Base-by-base conservation (phyloP, 192 early-diverging fungal genomes). In the Coemansia asiatica region DNA sequence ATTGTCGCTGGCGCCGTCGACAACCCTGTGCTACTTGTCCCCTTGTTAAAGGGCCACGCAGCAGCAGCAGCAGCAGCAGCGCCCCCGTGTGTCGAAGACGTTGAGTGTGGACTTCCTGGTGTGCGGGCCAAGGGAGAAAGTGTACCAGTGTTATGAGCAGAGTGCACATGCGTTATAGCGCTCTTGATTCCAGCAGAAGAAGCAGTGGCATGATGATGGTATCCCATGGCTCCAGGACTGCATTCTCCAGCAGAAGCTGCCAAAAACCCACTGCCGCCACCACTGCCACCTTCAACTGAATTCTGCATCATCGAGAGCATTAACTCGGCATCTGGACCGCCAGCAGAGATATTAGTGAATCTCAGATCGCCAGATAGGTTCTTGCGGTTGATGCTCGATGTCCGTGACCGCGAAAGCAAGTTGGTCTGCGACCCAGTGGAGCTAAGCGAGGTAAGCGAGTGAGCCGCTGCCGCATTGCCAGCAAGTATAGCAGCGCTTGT, bases 31-130 rank as follows among this genome's bases (percentile, higher is more conserved):
- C 26, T 50, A 23, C 18, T 18, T 1, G 53, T 53, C 15, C 56
- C 58, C 66, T 80, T 80, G 72, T 80, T 80, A 53, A 71, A 80
- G 10, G 77, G 77, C 77, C 77, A 80, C 13, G 77, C 77, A 5
- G 66, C 68, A 18, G 31, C 35, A 21, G 50, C 19, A 51, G 50
- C 25, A 6, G 66, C 68, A 2, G 31, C 35, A 2, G 50, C 19
- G 2, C 21, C 25, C 2, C 9, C 50, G 22, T 71, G 77, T 49
- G 61, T 22, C 31, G 72, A 71, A 9, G 26, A 35, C 6, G 59
- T 46, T 6, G 77, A 74, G 19, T 59, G 58, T 2, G 77, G 65
- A 56, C 72, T 80, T 4, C 72, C 72, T 5, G 77, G 69, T 16
- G 71, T 73, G 28, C 47, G 50, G 0, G 53, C 64, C 60, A 66